Conservation (phyloP, 305 asterid species). For the Ilex paraguariensis region DNA sequence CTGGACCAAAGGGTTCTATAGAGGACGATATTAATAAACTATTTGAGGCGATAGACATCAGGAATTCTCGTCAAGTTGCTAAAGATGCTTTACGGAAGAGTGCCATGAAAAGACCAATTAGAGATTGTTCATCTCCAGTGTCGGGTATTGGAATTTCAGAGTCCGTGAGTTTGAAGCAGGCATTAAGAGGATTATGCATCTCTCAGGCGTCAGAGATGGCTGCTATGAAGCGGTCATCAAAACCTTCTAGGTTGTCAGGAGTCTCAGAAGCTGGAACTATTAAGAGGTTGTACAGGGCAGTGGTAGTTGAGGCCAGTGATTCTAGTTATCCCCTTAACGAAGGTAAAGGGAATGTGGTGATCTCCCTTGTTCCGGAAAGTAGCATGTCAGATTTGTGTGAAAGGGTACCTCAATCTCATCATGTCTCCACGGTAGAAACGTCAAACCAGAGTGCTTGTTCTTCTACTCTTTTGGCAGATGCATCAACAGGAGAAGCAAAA, state of each 20-base stretch:
- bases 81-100: conserved; percentile 43
- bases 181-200: conserved; percentile 85
- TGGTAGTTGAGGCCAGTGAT: conserved; percentile 32
- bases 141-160: conserved; percentile 77
- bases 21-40: conserved; percentile 71
- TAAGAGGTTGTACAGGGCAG: conserved; percentile 37
- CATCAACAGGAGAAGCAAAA: conserved; percentile 10
- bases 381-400: conserved; percentile 26
- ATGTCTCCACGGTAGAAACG: conserved; percentile 13
- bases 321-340: conserved; percentile 27
- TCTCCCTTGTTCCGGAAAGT: conserved; percentile 55
- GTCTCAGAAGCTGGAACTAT: conserved; percentile 39
- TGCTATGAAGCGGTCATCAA: conserved; percentile 55
- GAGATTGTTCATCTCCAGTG: conserved; percentile 39
- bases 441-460: conserved; percentile 19
- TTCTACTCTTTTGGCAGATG: conserved; percentile 17
- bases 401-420: conserved; percentile 22
- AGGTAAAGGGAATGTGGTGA: conserved; percentile 41
- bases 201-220: conserved; percentile 98
- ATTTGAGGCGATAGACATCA: conserved; percentile 64
- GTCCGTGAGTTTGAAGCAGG: conserved; percentile 78
- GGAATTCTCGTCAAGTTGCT: conserved; percentile 24
- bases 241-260: conserved; percentile 45
- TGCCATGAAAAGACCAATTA: conserved; percentile 88
- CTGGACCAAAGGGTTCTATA: conserved; percentile 32